Percentiles rank a stretch among this genome's conserved stretches.
Conservation (phyloP, 2,329 filamentous ascomycete species). For the Hypoxylon sp. region DNA sequence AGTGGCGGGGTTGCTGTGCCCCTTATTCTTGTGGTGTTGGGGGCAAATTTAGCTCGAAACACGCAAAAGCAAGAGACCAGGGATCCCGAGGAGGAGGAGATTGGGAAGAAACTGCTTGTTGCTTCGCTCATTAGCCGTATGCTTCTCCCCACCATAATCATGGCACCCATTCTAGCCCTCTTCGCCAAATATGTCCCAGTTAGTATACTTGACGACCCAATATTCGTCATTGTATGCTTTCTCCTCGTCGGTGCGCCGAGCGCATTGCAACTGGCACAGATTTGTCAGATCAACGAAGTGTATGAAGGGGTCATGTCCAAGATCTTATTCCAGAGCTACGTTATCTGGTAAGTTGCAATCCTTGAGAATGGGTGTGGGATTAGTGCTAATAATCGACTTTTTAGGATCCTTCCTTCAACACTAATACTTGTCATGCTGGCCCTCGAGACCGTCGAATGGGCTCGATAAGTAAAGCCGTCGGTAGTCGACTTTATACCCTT, state of each 20-base stretch:
- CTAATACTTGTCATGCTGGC: conserved; percentile 91
- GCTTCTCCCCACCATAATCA: conserved; percentile 90
- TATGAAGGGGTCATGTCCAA: conserved; percentile 95
- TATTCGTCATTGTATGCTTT: conserved; percentile 98
- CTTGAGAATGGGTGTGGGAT: conserved; percentile 27
- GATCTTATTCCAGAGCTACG: conserved; percentile 95
- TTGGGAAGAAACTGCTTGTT: conserved; percentile 82
- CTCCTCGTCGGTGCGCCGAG: conserved; percentile 93
- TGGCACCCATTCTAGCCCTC: conserved; percentile 89
- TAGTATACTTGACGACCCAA: conserved; percentile 96
- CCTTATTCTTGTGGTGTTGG: conserved; percentile 93
- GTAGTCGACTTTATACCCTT: conserved; percentile 6
- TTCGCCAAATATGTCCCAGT: conserved; percentile 91
- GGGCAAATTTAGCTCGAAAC: conserved; percentile 93
- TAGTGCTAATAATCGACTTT: conserved; percentile 53
- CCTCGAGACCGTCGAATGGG: conserved; percentile 93
- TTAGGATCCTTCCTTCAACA: conserved; percentile 92
- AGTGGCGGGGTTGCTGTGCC: conserved; percentile 93
- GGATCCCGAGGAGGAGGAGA: conserved; percentile 77
- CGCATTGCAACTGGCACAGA: conserved; percentile 94
- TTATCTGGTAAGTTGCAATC: conserved; percentile 80
- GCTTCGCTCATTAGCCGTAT: conserved; percentile 91
- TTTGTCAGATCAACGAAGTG: conserved; percentile 97
- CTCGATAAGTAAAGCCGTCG: conserved; percentile 52
- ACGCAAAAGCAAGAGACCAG: conserved; percentile 77